Conservation (phyloP, 2,329 filamentous ascomycete species). For the Paramyrothecium sp. region DNA sequence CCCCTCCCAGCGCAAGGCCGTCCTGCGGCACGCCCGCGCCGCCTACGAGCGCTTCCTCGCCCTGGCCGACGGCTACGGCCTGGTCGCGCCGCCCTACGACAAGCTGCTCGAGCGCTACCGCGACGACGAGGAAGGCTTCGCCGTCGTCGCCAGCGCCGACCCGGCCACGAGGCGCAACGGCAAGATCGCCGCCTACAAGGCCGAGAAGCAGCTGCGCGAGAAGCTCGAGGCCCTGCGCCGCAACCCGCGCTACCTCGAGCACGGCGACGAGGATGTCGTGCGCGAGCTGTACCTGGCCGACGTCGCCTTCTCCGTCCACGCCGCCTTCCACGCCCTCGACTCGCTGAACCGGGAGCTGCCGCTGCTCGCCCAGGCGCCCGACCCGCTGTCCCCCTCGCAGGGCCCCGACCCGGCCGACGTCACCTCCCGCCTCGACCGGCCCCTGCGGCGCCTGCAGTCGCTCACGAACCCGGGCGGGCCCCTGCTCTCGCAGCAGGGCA, state of each 20-base stretch:
- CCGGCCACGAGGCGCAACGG: constrained; percentile 71
- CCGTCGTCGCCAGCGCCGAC: constrained; percentile 61
- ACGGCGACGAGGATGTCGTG: constrained; percentile 80
- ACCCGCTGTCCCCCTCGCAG: constrained; percentile 42
- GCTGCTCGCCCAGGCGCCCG: constrained; percentile 74
- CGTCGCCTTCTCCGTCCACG: constrained; percentile 70
- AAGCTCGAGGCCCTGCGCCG: constrained; percentile 64
- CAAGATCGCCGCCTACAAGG: constrained; percentile 82
- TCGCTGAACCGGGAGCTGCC: constrained; percentile 80
- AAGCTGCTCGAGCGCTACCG: constrained; percentile 71
- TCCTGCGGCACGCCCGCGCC: constrained; percentile 62
- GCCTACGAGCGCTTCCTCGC: constrained; percentile 79
- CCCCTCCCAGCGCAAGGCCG: constrained; percentile 55
- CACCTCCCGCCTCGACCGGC: constrained; percentile 71
- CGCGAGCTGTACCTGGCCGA: constrained; percentile 77
- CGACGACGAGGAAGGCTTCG: constrained; percentile 71
- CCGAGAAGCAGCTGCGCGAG: constrained; percentile 81
- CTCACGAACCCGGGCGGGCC: constrained; percentile 57
- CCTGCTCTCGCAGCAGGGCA: constrained; percentile 74
- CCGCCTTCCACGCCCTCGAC: constrained; percentile 85
- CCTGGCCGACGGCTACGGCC: constrained; percentile 73
- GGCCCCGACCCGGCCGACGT: constrained; percentile 45
- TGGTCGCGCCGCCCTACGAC: constrained; percentile 64
- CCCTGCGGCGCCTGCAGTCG: constrained; percentile 50
- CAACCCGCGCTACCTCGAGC: constrained; percentile 50